A percentile compares a stretch with the other conserved stretches of the same genome.
phyloP scores from a whole-genome alignment of 768 basidiomycete species.

The Tulasnella sp. region DNA sequence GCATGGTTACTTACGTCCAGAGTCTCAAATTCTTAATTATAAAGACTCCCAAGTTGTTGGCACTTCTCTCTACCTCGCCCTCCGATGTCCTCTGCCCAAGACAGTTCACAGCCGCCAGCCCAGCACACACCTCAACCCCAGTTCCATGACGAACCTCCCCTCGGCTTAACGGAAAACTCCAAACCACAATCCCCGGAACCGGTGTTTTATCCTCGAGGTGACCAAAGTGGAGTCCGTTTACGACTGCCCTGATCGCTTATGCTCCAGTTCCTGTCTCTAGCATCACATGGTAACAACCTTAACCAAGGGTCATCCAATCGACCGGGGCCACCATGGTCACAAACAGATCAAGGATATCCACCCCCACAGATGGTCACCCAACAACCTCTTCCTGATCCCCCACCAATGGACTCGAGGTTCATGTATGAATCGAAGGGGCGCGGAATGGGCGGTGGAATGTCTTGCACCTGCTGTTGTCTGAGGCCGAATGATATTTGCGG shows the following conservation, averaged over 20 bases:
- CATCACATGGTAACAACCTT: background rate
- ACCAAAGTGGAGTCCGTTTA: background rate
- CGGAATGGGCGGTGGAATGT: background rate
- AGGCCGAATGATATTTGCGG: background rate
- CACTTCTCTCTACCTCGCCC: background rate
- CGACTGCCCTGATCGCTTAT: background rate
- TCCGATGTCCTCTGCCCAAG: background rate
- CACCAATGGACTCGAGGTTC: background rate
- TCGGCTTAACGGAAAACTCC: background rate
- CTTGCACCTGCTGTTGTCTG: background rate
- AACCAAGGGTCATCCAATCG: background rate
- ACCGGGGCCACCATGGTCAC: background rate
- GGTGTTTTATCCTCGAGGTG: background rate
- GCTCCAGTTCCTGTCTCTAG: background rate
- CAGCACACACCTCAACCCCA: background rate
- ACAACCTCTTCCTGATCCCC: background rate
- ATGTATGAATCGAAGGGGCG: background rate
- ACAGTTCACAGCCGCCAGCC: background rate
- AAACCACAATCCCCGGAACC: background rate
- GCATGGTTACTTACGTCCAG: conserved; percentile 6
- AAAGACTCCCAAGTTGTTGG: background rate
- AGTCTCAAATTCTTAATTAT: background rate
- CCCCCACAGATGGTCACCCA: background rate
- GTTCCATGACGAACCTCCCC: background rate
- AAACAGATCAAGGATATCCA: conserved; percentile 1